These are phyloP conservation scores for Phanerochaete carnosa DNA, from an alignment of 768 basidiomycete genomes.

Conservation along the genomic window DNA sequence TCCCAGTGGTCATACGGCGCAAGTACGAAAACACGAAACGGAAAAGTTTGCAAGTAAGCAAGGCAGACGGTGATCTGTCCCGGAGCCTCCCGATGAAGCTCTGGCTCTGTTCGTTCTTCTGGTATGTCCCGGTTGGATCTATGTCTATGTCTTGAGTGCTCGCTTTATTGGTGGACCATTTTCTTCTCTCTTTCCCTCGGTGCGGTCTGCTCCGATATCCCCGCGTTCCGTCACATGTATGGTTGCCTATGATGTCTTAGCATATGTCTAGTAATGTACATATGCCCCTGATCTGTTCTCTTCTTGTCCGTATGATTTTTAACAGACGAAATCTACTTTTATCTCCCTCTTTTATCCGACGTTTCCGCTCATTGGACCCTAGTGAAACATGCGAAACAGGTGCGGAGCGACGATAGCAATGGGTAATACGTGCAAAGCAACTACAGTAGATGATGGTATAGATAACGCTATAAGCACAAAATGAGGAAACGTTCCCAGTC, in stretches of 20 bases:
- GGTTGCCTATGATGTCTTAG: constrained; percentile 3
- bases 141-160: not conserved
- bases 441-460: constrained; percentile 4
- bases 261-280: not conserved
- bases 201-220: not conserved
- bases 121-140: constrained; percentile 1
- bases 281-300: constrained; percentile 1
- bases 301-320: not conserved
- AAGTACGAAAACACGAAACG: not conserved
- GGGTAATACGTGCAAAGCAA: not conserved
- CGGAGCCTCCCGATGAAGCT: not conserved
- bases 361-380: too few species aligned
- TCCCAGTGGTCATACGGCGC: not conserved
- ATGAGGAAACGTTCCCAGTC: not conserved
- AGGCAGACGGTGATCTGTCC: not conserved
- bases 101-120: not conserved
- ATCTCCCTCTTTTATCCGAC: not conserved
- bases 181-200: not conserved
- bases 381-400: not conserved
- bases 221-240: not conserved
- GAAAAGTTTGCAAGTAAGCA: not conserved
- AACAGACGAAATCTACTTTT: not conserved
- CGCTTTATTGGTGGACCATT: not conserved
- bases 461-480: not conserved
- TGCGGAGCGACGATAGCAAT: not conserved